These are phyloP conservation scores for Diddensiella transvaalensis DNA, from an alignment of 805 yeast species.

Conservation along the genomic window DNA sequence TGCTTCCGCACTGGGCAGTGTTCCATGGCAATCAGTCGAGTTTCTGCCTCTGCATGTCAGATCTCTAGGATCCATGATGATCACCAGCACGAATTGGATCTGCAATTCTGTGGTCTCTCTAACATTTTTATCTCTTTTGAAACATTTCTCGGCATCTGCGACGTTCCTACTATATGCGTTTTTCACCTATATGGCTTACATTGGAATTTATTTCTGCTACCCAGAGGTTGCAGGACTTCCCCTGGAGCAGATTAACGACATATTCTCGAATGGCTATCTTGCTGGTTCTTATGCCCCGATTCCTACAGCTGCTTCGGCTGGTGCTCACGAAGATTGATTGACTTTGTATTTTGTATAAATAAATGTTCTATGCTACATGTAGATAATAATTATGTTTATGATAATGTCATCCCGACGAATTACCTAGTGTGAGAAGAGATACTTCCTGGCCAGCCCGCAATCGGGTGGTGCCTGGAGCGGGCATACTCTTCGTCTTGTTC, in stretches of 20 bases:
- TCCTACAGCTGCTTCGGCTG: too few relatives aligned
- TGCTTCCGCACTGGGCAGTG: conserved; percentile 93
- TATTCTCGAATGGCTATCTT: conserved; percentile 62
- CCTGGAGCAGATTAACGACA: conserved; percentile 81
- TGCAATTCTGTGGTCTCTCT: conserved; percentile 89
- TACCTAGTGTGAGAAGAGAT: conserved; percentile 15
- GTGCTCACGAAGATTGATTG: background rate
- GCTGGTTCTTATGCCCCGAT: background rate
- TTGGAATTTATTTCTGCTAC: conserved; percentile 76
- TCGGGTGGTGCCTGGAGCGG: background rate
- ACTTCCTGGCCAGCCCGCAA: conserved; percentile 23
- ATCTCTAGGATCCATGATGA: conserved; percentile 84
- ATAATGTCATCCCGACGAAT: background rate
- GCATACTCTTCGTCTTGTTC: background rate
- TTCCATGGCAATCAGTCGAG: conserved; percentile 98
- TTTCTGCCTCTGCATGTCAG: conserved; percentile 90
- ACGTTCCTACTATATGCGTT: conserved; percentile 90
- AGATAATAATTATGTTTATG: too few relatives aligned
- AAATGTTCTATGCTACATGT: too few relatives aligned
- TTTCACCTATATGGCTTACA: conserved; percentile 63
- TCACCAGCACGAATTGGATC: conserved; percentile 93
- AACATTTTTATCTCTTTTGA: conserved; percentile 87
- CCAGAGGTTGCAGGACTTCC: conserved; percentile 91
- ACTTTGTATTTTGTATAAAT: background rate
- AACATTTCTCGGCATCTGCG: conserved; percentile 87